Conservation (phyloP, 768 basidiomycete species). For the Termitomyces heimii region DNA sequence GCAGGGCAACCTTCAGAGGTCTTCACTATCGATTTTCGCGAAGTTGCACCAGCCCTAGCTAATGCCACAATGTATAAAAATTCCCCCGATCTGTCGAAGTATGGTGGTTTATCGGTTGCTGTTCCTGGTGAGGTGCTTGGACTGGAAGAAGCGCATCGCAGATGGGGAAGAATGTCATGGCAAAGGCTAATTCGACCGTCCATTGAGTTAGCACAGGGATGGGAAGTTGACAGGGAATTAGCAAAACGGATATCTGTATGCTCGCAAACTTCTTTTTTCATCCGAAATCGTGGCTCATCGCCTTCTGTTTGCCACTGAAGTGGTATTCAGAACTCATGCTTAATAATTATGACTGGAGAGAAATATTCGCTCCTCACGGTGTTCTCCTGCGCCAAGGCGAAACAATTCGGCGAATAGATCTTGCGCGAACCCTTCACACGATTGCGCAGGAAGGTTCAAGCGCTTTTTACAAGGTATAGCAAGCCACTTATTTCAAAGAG, state of each 20-base stretch:
- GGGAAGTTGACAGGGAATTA: conserved; percentile 76
- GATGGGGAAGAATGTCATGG: conserved; percentile 86
- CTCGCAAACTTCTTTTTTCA: background rate
- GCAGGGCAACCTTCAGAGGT: conserved; percentile 46
- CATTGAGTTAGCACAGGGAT: conserved; percentile 68
- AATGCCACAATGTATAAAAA: conserved; percentile 70
- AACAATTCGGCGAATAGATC: conserved; percentile 61
- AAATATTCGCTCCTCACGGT: conserved; percentile 81
- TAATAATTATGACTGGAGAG: conserved; percentile 64
- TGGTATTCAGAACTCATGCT: conserved; percentile 53
- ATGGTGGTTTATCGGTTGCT: conserved; percentile 83
- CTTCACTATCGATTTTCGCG: conserved; percentile 82
- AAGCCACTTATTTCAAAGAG: conserved; percentile 4
- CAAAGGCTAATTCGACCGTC: conserved; percentile 68
- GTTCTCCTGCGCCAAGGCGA: conserved; percentile 70
- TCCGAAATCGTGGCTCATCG: background rate
- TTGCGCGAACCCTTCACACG: conserved; percentile 66
- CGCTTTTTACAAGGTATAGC: conserved; percentile 71
- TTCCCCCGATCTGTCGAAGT: conserved; percentile 44
- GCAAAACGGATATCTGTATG: conserved; percentile 65
- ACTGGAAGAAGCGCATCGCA: conserved; percentile 72
- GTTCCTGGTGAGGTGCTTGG: conserved; percentile 91
- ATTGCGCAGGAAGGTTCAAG: conserved; percentile 75
- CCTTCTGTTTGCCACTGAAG: conserved; percentile 17
- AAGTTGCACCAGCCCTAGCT: conserved; percentile 71